Evolutionary conservation across 2,329 filamentous ascomycete species (phyloP), one percentile per base, ranked within the genome.

Genomic region (Monosporascus sp.): DNA sequence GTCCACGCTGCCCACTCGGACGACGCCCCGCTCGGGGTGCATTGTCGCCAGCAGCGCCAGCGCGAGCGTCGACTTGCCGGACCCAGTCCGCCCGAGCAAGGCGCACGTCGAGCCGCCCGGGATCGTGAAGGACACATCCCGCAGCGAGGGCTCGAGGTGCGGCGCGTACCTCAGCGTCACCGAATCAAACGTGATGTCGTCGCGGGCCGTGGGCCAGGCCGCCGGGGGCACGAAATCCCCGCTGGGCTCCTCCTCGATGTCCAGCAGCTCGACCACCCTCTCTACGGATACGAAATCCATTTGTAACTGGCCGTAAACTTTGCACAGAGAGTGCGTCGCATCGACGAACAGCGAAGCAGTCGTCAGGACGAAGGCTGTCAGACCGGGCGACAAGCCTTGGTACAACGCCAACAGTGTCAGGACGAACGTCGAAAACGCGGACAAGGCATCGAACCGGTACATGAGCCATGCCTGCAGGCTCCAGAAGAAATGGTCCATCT

Each of bases 401-500:
- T 85, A 86, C 6, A 96, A 74, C 15, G 91, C 91, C 9, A 92
- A 79, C 2, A 86, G 68, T 1, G 90, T 89, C 49, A 96, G 73
- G 0, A 83, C 71, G 54, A 93, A 88, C 0, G 88, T 90, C 7
- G 89, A 89, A 3, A 81, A 66, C 0, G 87, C 88, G 0, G 90
- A 90, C 6, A 92, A 71, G 8, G 76, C 70, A 60, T 90, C 86
- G 52, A 94, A 93, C 14, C 91, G 84, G 63, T 88, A 90, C 66
- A 85, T 85, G 2, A 96, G 77, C 91, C 91, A 96, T 7, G 84
- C 83, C 59, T 95, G 90, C 44, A 95, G 77, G 54, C 85, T 89
- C 88, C 91, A 96, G 72, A 95, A 96, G 72, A 96, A 96, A 68
- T 97, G 92, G 63, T 97, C 92, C 80, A 96, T 94, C 66, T 90